These are phyloP conservation scores for Viola pubescens DNA, from an alignment of 441 rosid genomes.

Conservation along the genomic window DNA sequence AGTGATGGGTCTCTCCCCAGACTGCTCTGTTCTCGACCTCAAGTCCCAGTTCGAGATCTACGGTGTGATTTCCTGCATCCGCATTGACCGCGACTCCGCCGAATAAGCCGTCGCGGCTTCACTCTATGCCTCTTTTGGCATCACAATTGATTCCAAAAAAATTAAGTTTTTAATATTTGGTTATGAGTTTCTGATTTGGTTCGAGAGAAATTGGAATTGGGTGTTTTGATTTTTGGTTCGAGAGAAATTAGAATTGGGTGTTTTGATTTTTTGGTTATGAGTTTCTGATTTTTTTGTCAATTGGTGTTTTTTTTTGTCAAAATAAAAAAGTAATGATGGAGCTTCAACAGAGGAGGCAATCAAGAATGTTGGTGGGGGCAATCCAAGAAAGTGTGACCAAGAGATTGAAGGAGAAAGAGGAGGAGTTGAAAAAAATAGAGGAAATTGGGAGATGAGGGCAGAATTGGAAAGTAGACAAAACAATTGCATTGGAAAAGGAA, in stretches of 20 bases:
- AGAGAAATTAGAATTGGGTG: too few species aligned
- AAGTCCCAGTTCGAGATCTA: constrained; percentile 90
- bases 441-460: too few species aligned
- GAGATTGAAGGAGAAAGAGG: constrained; percentile 55
- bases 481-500: too few species aligned
- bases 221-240: too few species aligned
- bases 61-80: constrained; percentile 76
- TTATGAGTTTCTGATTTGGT: too few species aligned
- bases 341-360: constrained; percentile 49
- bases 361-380: constrained; percentile 37
- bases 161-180: too few species aligned
- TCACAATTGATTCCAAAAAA: constrained; percentile 49
- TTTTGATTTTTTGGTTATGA: too few species aligned
- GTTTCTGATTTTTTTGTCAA: not conserved
- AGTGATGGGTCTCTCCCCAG: constrained; percentile 43
- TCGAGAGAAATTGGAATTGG: too few species aligned
- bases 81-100: constrained; percentile 64
- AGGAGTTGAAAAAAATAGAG: constrained; percentile 43
- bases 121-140: constrained; percentile 60
- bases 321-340: constrained; percentile 50
- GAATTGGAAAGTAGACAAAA: too few species aligned
- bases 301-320: constrained; percentile 16
- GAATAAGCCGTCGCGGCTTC: constrained; percentile 75
- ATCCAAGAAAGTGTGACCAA: constrained; percentile 35
- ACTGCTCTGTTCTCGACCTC: constrained; percentile 78